Percentiles rank a stretch among this genome's conserved stretches.
Conservation (phyloP, 768 basidiomycete genomes). For the Hericium rajendrae region DNA sequence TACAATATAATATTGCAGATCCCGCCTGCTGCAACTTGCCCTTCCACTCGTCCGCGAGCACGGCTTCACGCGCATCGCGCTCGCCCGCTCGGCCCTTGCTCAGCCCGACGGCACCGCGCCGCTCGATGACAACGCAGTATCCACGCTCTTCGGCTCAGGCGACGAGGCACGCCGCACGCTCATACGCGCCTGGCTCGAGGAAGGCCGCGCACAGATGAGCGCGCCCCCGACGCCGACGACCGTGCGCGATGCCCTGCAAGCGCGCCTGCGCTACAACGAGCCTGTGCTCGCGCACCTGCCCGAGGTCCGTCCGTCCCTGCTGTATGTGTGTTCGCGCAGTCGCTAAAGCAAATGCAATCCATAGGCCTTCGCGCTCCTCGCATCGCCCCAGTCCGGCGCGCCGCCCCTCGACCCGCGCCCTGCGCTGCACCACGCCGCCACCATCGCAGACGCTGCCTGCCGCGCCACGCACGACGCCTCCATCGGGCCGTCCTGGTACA, state of each 20-base stretch:
- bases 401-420: constrained; percentile 52
- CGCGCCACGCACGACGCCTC: constrained; percentile 42
- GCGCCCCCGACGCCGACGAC: too few relatives aligned
- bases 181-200: constrained; percentile 65
- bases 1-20: neutral
- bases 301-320: constrained; percentile 36
- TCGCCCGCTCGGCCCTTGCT: constrained; percentile 53
- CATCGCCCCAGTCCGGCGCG: constrained; percentile 38
- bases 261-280: constrained; percentile 56
- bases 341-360: neutral
- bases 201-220: constrained; percentile 47
- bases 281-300: constrained; percentile 56
- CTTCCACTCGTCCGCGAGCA: constrained; percentile 53
- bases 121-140: constrained; percentile 60
- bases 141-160: constrained; percentile 64
- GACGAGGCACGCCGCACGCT: constrained; percentile 56
- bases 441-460: constrained; percentile 66
- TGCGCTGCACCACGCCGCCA: constrained; percentile 47
- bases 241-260: constrained; percentile 42
- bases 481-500: constrained; percentile 62
- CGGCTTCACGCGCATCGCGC: constrained; percentile 67
- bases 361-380: constrained; percentile 67
- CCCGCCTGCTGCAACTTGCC: constrained; percentile 46
- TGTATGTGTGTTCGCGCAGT: neutral
- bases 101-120: constrained; percentile 48